Conservation (phyloP, 805 yeast species). For the Debaryomyces hansenii region DNA sequence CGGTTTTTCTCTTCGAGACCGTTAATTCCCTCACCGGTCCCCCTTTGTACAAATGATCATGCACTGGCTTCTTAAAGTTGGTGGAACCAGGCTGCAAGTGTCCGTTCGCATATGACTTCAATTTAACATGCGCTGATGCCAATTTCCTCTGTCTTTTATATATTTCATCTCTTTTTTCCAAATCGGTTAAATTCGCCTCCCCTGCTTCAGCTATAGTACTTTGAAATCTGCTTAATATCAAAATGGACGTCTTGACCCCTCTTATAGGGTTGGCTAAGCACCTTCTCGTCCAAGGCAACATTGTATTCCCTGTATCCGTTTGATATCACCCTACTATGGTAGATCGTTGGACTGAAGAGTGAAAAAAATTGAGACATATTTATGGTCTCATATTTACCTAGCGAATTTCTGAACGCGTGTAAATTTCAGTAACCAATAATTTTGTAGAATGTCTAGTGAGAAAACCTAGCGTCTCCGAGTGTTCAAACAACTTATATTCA, state of each 20-base stretch:
- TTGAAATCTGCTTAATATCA: slow-evolving; percentile 9
- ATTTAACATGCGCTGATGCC: slow-evolving; percentile 64
- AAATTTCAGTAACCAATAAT: slow-evolving; percentile 11
- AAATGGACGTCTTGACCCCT: not conserved
- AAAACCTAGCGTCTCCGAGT: slow-evolving; percentile 1
- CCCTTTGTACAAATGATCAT: slow-evolving; percentile 84
- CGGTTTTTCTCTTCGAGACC: slow-evolving; percentile 61
- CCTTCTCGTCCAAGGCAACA: slow-evolving; percentile 11
- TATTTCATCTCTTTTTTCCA: slow-evolving; percentile 77
- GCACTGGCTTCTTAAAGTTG: slow-evolving; percentile 86
- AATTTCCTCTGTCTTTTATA: slow-evolving; percentile 72
- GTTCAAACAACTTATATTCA: slow-evolving; percentile 4
- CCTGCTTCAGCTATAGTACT: slow-evolving; percentile 7
- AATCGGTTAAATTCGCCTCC: slow-evolving; percentile 56
- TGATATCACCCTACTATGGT: slow-evolving; percentile 2
- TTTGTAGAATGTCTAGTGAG: slow-evolving; percentile 4
- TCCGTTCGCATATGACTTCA: slow-evolving; percentile 74
- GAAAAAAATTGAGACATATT: not conserved
- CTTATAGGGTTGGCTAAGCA: slow-evolving; percentile 6
- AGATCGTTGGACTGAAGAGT: slow-evolving; percentile 4
- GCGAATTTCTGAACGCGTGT: not conserved
- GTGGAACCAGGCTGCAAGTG: slow-evolving; percentile 79
- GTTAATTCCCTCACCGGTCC: slow-evolving; percentile 78
- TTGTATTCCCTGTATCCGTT: slow-evolving; percentile 2
- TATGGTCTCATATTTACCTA: slow-evolving; percentile 5